Conservation (phyloP, 768 basidiomycete species). For the Rhodotorula paludigena region DNA sequence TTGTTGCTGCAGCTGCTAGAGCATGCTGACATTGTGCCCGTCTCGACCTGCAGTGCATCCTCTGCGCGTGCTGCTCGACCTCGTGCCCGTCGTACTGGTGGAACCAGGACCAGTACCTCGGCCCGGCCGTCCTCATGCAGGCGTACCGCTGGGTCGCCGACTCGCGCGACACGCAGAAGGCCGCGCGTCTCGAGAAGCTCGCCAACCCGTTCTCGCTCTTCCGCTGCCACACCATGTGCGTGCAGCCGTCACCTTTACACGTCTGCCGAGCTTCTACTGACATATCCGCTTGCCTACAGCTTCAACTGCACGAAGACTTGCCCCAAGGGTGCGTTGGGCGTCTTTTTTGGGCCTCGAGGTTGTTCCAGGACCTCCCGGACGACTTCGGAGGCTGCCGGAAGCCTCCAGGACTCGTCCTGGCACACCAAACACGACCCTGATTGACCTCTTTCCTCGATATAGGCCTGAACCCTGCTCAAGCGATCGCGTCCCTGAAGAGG, state of each 20-base stretch:
- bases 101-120: slow-evolving; percentile 98
- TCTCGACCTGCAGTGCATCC: slow-evolving; percentile 42
- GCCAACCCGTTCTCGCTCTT: slow-evolving; percentile 96
- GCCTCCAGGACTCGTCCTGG: not conserved
- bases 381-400: not conserved
- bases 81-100: slow-evolving; percentile 78
- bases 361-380: no score
- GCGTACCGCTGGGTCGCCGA: slow-evolving; percentile 94
- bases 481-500: not conserved
- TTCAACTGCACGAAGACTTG: slow-evolving; percentile 7
- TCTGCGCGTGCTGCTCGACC: slow-evolving; percentile 95
- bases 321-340: not conserved
- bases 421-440: not conserved
- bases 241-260: not conserved
- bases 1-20: slow-evolving; percentile 41
- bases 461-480: not conserved
- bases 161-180: slow-evolving; percentile 73
- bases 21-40: not conserved
- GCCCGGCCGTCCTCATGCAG: slow-evolving; percentile 72
- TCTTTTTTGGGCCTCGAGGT: no score
- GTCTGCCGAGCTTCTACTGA: not conserved
- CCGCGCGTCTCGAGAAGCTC: slow-evolving; percentile 79
- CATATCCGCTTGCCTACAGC: not conserved
- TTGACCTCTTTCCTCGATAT: not conserved
- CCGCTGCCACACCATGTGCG: slow-evolving; percentile 74